Evolutionary conservation across 768 basidiomycete genomes (phyloP), one percentile per base, ranked within the genome.

Genomic region (Trametes gibbosa): DNA sequence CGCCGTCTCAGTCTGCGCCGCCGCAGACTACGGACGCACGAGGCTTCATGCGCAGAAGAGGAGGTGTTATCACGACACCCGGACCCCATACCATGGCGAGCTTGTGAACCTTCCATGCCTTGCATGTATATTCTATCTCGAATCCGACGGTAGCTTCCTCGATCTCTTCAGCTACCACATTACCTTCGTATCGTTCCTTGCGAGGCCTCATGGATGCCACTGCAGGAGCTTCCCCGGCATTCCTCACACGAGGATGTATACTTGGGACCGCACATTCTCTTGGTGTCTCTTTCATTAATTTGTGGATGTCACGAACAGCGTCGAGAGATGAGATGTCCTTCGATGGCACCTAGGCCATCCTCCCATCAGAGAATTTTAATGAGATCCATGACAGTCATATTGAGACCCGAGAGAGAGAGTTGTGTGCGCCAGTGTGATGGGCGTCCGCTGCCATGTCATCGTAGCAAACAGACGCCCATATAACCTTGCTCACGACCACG

Each of bases 1-100:
- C 59, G 62, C 55, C 53, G 58, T 62, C 58, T 66, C 9, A 23
- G 40, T 24, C 41, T 61, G 54, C 65, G 66, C 65, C 66, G 62
- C 39, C 59, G 56, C 63, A 65, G 65, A 68, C 61, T 65, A 62
- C 57, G 60, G 24, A 47, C 53, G 24, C 50, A 57, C 52, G 56
- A 52, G 60, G 55, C 46, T 47, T 23, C 24, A 19, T 39, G 37
- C 39, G 32, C 23, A 41, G 23, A 47, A 32, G 1, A 19, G 32
- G 21, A 16, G 41, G 42, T 27, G 25, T 25, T 32, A 16, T 56
- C 25, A 49, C 57, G 58, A 40, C 51, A 59, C 46, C 34, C 14
- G 5, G 34, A 29, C 49, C 61, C 29, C 58, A 50, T 54, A 65
- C 63, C 56, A 59, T 65, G 50, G 10, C 45, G 35, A 6, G 29